Evolutionary conservation across 2,329 filamentous ascomycete species (phyloP), one percentile per base, ranked within the genome.

Genomic region (Tolypocladium inflatum): DNA sequence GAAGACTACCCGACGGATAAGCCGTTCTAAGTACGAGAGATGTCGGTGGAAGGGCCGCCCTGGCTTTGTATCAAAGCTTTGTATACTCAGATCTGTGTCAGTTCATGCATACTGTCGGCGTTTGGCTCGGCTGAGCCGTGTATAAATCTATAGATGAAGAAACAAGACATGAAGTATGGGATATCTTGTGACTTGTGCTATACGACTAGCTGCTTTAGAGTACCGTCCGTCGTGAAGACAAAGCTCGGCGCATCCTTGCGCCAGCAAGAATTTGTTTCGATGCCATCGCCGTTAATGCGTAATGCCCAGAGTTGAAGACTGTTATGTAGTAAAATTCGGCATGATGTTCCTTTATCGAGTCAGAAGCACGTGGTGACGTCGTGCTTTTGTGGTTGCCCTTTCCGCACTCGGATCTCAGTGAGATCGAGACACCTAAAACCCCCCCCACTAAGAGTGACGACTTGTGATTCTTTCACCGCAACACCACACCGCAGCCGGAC

Each of bases 1-100:
- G 65, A 74, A 41, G 73, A 76, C 23, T 71, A 72, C 60, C 67
- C 71, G 10, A 65, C 64, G 33, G 68, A 72, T 55, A 73, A 68
- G 59, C 63, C 70, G 13, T 64, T 73, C 55, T 70, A 65, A 65
- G 58, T 26, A 33, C 23, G 56, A 59, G 59, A 35, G 50, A 52
- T 23, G n/a, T 35, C 37, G 45, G 59, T 56, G 48, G 55, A 59
- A 57, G 54, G 55, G 56, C 56, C 57, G 62, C 45, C 55, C 61
- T 55, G 53, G 63, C 55, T 56, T 55, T 67, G 67, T 65, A 67
- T 62, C 59, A 68, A 64, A 65, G 61, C 65, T 57, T 64, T 68
- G 64, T 71, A 68, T 67, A 70, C 63, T 63, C 61, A 58, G 57
- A 62, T 65, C 63, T 67, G 63, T 57, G 63, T 61, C 57, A 63